phyloP scores from a whole-genome alignment of 176 grass and related monocot genomes.

The Echinochloa phyllopogon region DNA sequence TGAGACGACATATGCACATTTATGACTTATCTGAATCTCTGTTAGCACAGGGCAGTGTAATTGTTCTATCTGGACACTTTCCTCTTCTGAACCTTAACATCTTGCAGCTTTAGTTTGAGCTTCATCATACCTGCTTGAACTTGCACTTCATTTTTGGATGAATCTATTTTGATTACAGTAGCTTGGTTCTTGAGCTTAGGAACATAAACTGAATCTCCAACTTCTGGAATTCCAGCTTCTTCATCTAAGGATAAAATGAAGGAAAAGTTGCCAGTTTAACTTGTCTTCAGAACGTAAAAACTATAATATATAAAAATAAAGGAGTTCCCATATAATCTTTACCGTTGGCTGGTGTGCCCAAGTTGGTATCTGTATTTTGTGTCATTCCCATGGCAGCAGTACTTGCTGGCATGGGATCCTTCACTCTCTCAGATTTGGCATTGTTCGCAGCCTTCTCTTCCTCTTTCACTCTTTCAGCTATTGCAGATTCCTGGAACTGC shows the following conservation, averaged over 20 bases:
- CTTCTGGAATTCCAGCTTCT: slow-evolving; percentile 48
- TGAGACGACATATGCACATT: slow-evolving; percentile 9
- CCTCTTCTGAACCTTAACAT: slow-evolving; percentile 48
- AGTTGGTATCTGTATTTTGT: slow-evolving; percentile 25
- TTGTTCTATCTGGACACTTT: slow-evolving; percentile 44
- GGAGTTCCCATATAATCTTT: background rate
- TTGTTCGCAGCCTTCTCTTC: slow-evolving; percentile 30
- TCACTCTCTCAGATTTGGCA: slow-evolving; percentile 33
- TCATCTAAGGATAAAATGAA: slow-evolving; percentile 43
- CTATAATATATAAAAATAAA: background rate
- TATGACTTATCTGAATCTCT: slow-evolving; percentile 31
- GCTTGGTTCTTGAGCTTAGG: slow-evolving; percentile 67
- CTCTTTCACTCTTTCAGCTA: slow-evolving; percentile 50
- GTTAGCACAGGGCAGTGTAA: background rate
- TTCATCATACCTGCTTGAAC: slow-evolving; percentile 77
- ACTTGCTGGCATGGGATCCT: slow-evolving; percentile 13
- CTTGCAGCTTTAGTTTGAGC: slow-evolving; percentile 69
- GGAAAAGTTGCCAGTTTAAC: background rate
- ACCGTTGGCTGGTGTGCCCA: slow-evolving; percentile 29
- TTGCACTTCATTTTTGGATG: slow-evolving; percentile 54
- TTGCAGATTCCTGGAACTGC: slow-evolving; percentile 58
- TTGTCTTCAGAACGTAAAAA: background rate
- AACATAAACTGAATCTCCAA: slow-evolving; percentile 66
- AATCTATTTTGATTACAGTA: slow-evolving; percentile 63
- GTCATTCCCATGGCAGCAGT: slow-evolving; percentile 19